phyloP scores from a whole-genome alignment of 2,329 filamentous ascomycete species.

The Phaeosphaeria sp. region DNA sequence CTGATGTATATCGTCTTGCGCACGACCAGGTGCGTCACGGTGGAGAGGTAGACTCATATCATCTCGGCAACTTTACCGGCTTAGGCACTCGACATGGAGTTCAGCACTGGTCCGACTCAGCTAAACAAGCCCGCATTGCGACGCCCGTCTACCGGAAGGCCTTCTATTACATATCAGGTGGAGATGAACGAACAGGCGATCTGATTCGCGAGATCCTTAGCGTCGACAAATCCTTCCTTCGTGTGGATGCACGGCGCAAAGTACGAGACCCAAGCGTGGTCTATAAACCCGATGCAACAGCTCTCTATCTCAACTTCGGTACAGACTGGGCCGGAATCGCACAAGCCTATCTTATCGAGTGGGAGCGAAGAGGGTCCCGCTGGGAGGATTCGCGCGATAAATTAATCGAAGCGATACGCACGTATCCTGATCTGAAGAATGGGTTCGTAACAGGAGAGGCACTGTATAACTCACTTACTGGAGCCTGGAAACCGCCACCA shows the following conservation, averaged over 20 bases:
- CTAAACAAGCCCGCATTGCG: slow-evolving; percentile 68
- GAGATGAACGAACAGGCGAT: slow-evolving; percentile 63
- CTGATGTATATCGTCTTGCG: slow-evolving; percentile 65
- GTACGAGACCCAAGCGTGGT: slow-evolving; percentile 61
- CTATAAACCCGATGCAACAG: slow-evolving; percentile 51
- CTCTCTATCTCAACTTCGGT: slow-evolving; percentile 60
- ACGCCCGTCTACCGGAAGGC: slow-evolving; percentile 63
- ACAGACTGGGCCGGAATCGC: slow-evolving; percentile 67
- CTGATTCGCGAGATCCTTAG: slow-evolving; percentile 60
- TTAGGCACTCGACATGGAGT: slow-evolving; percentile 69
- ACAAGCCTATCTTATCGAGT: slow-evolving; percentile 65
- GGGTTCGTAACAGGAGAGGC: slow-evolving; percentile 66
- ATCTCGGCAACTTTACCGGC: slow-evolving; percentile 63
- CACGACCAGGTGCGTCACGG: slow-evolving; percentile 66
- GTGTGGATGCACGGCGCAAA: slow-evolving; percentile 65
- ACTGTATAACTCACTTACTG: slow-evolving; percentile 58
- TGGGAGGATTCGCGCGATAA: slow-evolving; percentile 62
- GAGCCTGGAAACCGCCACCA: slow-evolving; percentile 60
- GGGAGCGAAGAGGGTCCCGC: slow-evolving; percentile 62
- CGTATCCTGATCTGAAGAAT: slow-evolving; percentile 62
- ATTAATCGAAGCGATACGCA: slow-evolving; percentile 56
- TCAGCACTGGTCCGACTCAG: slow-evolving; percentile 66
- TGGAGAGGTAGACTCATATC: slow-evolving; percentile 68
- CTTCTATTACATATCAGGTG: slow-evolving; percentile 64
- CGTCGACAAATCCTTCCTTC: slow-evolving; percentile 59